phyloP scores from a whole-genome alignment of 1,139 yeast species.

The Blastobotrys proliferans region DNA sequence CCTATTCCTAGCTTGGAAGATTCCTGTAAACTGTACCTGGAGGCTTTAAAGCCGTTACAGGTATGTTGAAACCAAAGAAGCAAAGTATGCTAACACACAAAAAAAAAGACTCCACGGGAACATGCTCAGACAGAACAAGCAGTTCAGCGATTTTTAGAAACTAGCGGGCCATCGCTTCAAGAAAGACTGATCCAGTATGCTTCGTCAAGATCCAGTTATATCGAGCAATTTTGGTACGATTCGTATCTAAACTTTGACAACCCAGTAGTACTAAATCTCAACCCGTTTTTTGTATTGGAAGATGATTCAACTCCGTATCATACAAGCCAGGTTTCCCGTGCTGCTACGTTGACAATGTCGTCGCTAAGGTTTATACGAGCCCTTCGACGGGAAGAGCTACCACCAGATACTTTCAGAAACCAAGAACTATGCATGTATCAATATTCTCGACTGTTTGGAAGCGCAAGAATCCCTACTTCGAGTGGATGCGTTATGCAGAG shows the following conservation, averaged over 20 bases:
- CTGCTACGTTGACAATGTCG: slow-evolving; percentile 75
- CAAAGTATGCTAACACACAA: background rate
- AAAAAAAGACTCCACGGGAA: slow-evolving; percentile 62
- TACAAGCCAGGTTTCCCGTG: slow-evolving; percentile 68
- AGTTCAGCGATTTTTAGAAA: slow-evolving; percentile 53
- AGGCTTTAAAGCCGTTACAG: slow-evolving; percentile 59
- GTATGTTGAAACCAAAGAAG: background rate
- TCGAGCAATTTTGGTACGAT: slow-evolving; percentile 93
- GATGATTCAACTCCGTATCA: slow-evolving; percentile 86
- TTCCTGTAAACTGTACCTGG: slow-evolving; percentile 61
- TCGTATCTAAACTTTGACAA: slow-evolving; percentile 82
- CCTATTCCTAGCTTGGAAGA: slow-evolving; percentile 74
- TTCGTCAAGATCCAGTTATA: slow-evolving; percentile 64
- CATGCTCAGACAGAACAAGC: slow-evolving; percentile 58
- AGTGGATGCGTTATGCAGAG: slow-evolving; percentile 83
- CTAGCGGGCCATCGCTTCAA: slow-evolving; percentile 60
- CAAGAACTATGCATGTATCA: slow-evolving; percentile 85
- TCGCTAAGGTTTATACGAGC: slow-evolving; percentile 77
- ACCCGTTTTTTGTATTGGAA: slow-evolving; percentile 82
- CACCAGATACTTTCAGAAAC: slow-evolving; percentile 65
- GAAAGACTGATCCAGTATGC: slow-evolving; percentile 60
- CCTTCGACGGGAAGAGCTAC: slow-evolving; percentile 65
- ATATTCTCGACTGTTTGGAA: slow-evolving; percentile 78
- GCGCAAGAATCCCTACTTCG: slow-evolving; percentile 77
- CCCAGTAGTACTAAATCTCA: slow-evolving; percentile 77